Evolutionary conservation across 2,329 filamentous ascomycete species (phyloP), one percentile per base, ranked within the genome.

Genomic region (Plenodomus lindquistii): DNA sequence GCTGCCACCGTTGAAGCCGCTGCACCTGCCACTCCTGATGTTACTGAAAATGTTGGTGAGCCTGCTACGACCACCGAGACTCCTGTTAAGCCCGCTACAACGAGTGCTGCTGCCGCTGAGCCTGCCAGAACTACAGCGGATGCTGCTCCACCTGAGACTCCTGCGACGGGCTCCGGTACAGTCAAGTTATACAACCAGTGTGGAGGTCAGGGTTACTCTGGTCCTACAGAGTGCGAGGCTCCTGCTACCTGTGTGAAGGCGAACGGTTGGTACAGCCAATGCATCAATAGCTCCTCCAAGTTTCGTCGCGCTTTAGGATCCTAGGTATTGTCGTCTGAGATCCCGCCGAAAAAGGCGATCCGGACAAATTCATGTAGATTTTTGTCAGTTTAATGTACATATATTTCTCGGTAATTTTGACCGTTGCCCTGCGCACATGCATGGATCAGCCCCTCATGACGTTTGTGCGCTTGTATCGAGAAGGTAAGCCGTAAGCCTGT

Each of bases 191-290:
- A 55, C 41, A 59, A 44, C 18, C 75, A 76, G 57, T 77, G 75
- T 52, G 75, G 75, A 50, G 75, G 75, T n/a, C 59, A 60, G 15
- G 67, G 64, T 40, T 76, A 57, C 46, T 71, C 57, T 13, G 75
- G 75, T 9, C 42, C 70, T 4, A 72, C 65, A 1, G 44, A 53
- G 17, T 77, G 75, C 40, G 66, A 67, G 7, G 40, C 60, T 34
- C 74, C 73, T 7, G 54, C 53, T n/a, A 57, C 59, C 2, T 77
- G 75, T 62, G 58, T 66, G 16, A 52, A 55, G 3, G 50, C 42
- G 20, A 77, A 77, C 59, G 56, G 62, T 0, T 77, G 72, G 58
- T 77, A 77, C 61, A 69, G 52, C 19, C 75, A 77, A 63, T 77
- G 75, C 54, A 46, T 53, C 24, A 37, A 44, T 24, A 44, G 27